Base-by-base conservation (phyloP, 2,329 filamentous ascomycete genomes). In the Cladosporium sp. region DNA sequence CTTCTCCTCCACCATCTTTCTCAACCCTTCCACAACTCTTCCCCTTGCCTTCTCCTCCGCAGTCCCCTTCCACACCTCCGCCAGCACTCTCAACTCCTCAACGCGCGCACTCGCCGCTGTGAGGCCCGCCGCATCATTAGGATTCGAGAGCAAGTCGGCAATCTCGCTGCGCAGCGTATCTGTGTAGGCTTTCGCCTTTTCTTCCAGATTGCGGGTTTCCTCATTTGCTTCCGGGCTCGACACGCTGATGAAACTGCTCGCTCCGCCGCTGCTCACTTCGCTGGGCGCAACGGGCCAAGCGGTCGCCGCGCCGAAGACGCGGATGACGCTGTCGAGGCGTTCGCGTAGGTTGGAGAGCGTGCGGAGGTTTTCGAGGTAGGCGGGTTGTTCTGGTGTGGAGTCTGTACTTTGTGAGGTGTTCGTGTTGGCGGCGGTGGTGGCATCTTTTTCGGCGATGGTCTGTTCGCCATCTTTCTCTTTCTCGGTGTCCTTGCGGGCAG, bases 291-390 rank as follows among this genome's bases (percentile, higher is more conserved):
- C 83, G 1, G 89, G 86, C 79, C 95, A 97, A 60, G 95, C 86
- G 88, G 97, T 96, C 27, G 93, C 92, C 61, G 95, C 86, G 36
- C 91, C 92, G 67, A 99, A 99, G 1, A 85, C 86, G 67, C 88
- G 87, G 63, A 97, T 90, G 19, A 97, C 91, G 1, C 84, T 80
- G 57, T 97, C 91, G 13, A 99, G 79, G n/a, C 90, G 86, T 1
- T 82, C 73, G 44, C 91, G 87, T 22, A 97, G 89, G 37, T 86
- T 79, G 3, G 86, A 88, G 32, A 99, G 77, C 12, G 86, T 95
- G 59, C 88, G 87, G 50, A 99, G 77, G 58, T 90, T 85, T 45
- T 80, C 79, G 57, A 96, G 85, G 68, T 86, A 89, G 29, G 65
- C 59, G 7, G 65, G 65, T 41, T 68, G n/a, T n/a, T n/a, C n/a